Evolutionary conservation across 1,284 basidiomycete genomes (phyloP), one percentile per base, ranked within the genome.

Genomic region (Malassezia obtusa): DNA sequence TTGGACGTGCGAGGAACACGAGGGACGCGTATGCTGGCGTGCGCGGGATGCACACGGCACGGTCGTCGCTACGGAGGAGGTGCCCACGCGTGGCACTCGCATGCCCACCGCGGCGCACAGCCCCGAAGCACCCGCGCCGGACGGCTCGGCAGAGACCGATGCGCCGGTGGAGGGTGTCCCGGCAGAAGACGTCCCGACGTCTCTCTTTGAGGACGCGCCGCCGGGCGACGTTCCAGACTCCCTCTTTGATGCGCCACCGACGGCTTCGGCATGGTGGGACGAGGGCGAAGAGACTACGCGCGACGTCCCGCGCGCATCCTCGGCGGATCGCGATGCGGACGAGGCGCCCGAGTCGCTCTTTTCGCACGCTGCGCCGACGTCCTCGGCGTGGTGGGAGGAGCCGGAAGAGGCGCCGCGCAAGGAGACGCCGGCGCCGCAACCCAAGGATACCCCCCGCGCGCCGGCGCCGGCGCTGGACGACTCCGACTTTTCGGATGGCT

Each of bases 401-500:
- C 24, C 26, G 6, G 49, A 50, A 12, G 45, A 14, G 19, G 28
- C 36, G 15, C 15, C 36, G 11, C 7, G 21, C 14, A 25, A 15
- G 25, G 33, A 11, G 10, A 37, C 8, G 4, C 22, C 22, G 35
- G 19, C 19, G 32, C 32, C n/a, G 4, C 19, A 21, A 25, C 24
- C 26, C n/a, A 43, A n/a, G 17, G 1, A 21, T 14, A 43, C 24
- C 17, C 40, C 14, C 6, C 40, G 40, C 40, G 30, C 15, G 19
- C 40, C n/a, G n/a, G 40, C 40, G 30, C 40, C 40, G 15, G 40
- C 15, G 11, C 17, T 50, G n/a, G 49, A 56, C 32, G 28, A 39
- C 9, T 45, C 35, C 30, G 62, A 61, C 49, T 68, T 70, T 50
- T 68, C 66, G 9, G 67, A 70, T 35, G 67, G 67, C 0, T 70